Conservation (phyloP, 169 alveolate genomes). For the Ichthyophthirius multifiliis region DNA sequence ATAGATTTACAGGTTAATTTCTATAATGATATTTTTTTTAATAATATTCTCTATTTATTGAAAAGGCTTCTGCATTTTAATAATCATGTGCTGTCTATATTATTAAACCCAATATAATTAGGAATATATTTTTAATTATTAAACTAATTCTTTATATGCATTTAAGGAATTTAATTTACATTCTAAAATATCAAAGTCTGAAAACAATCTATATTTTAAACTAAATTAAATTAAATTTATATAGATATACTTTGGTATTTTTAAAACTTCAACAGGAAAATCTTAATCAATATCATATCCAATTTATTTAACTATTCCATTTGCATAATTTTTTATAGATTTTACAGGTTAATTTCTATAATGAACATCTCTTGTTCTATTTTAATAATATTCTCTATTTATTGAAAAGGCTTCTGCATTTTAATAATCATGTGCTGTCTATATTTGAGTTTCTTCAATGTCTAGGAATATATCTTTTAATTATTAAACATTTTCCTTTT, state of each 20-base stretch:
- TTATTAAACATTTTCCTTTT: background rate
- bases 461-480: conserved; percentile 9
- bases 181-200: conserved; percentile 10
- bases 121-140: too few relatives aligned
- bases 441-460: background rate
- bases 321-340: background rate
- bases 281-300: conserved; percentile 17
- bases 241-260: conserved; percentile 2
- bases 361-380: conserved; percentile 9
- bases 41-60: background rate
- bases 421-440: conserved; percentile 2
- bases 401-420: conserved; percentile 8
- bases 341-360: conserved; percentile 11
- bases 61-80: conserved; percentile 5
- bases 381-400: background rate
- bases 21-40: background rate
- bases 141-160: conserved; percentile 5
- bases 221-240: background rate
- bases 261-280: conserved; percentile 21
- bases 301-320: conserved; percentile 7
- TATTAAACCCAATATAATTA: background rate
- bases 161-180: background rate
- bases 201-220: background rate
- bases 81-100: background rate
- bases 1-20: background rate